A percentile compares a stretch with the other conserved stretches of the same genome.
Evolutionary conservation across 2,329 filamentous ascomycete species (phyloP).

Genomic region (Ophiosphaerella korrae): DNA sequence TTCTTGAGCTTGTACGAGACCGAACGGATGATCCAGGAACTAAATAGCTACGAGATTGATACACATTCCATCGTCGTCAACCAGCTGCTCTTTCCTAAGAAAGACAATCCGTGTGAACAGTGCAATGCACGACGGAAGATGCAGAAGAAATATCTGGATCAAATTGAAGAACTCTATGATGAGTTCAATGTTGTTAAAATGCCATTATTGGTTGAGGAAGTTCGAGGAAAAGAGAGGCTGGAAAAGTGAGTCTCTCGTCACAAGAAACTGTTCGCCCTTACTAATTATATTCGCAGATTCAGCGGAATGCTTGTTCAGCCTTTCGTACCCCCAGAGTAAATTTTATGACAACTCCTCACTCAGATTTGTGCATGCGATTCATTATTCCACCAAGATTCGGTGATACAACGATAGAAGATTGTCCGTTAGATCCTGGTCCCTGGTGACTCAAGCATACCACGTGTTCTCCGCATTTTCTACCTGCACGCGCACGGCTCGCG

Average conservation of each 20-base stretch:
- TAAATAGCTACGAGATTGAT: conserved; percentile 91
- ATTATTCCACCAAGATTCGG: background rate
- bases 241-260: conserved; percentile 62
- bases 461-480: conserved; percentile 5
- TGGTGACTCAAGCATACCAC: conserved; percentile 1
- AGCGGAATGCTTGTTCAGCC: conserved; percentile 82
- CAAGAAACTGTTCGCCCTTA: background rate
- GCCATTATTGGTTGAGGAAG: conserved; percentile 93
- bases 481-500: background rate
- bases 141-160: conserved; percentile 99
- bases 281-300: conserved; percentile 57
- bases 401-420: no score
- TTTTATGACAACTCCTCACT: background rate
- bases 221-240: conserved; percentile 90
- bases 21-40: conserved; percentile 98
- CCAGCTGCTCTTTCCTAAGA: conserved; percentile 90
- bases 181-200: conserved; percentile 99
- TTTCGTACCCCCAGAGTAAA: conserved; percentile 67
- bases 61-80: conserved; percentile 98
- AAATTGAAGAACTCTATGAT: conserved; percentile 97
- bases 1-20: conserved; percentile 98
- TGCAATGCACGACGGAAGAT: conserved; percentile 94
- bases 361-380: conserved; percentile 2
- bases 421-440: no score
- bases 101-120: conserved; percentile 86